Conservation (phyloP, 164 flowering plant genomes). For the Echeveria elegans region DNA sequence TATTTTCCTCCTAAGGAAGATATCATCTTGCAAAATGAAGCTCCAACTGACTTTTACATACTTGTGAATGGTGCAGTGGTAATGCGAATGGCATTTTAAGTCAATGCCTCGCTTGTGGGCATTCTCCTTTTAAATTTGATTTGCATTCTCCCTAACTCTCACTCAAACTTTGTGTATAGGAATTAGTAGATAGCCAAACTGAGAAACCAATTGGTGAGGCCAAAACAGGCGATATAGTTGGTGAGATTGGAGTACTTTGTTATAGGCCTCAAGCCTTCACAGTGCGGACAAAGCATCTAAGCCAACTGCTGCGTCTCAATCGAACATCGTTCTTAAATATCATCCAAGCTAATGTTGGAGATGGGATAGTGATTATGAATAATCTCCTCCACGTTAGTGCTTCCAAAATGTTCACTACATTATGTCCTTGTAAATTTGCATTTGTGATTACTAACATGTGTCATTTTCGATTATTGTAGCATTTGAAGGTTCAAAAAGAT, state of each 20-base stretch:
- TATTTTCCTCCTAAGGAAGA: constrained; percentile 96
- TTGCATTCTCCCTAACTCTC: neutral
- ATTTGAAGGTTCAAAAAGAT: constrained; percentile 55
- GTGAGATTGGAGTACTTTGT: constrained; percentile 12
- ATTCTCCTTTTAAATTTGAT: neutral
- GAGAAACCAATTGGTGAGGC: constrained; percentile 24
- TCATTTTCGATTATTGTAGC: constrained; percentile 50
- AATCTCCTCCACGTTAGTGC: constrained; percentile 7
- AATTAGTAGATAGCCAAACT: constrained; percentile 53
- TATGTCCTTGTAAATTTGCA: neutral
- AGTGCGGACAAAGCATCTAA: constrained; percentile 7
- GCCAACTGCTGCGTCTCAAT: constrained; percentile 10
- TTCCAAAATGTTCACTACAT: neutral
- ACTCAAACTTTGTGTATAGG: constrained; percentile 39
- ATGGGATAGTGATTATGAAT: constrained; percentile 8
- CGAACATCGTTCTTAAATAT: constrained; percentile 9
- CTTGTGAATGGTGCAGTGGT: constrained; percentile 85
- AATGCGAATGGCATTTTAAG: constrained; percentile 13
- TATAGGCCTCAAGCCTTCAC: constrained; percentile 6
- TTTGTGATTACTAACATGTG: constrained; percentile 19
- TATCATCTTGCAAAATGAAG: constrained; percentile 89
- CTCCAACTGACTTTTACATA: constrained; percentile 88
- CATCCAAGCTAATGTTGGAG: constrained; percentile 5
- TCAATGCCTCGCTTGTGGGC: neutral
- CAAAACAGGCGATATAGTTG: constrained; percentile 3